Evolutionary conservation across 495 filamentous ascomycete species (phyloP).

Genomic region (Pyrenula massariospora): DNA sequence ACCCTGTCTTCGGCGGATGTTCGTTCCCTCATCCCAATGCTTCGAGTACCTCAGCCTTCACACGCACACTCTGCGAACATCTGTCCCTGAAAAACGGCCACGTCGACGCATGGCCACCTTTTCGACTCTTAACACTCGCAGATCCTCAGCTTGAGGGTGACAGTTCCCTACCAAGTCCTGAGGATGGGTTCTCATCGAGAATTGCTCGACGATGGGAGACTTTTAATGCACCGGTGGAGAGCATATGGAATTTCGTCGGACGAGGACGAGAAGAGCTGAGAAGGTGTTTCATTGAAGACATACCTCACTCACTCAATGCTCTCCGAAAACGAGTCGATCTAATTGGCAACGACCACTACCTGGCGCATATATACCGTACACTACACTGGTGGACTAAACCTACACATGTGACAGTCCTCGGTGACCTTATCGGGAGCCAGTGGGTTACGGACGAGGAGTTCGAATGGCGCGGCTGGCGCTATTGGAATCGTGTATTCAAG

Average conservation of each 20-base stretch:
- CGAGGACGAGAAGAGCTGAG: conserved; percentile 33
- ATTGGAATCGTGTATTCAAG: conserved; percentile 71
- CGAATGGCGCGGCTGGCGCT: conserved; percentile 51
- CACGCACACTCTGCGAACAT: conserved; percentile 3
- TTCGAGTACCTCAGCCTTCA: conserved; percentile 4
- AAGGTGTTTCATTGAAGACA: conserved; percentile 47
- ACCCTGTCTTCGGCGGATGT: conserved; percentile 73
- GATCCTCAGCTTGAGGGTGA: conserved; percentile 96
- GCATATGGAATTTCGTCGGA: conserved; percentile 20
- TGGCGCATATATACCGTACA: conserved; percentile 85
- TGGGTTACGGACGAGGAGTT: conserved; percentile 89
- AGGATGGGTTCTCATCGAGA: conserved; percentile 49
- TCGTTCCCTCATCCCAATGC: conserved; percentile 49
- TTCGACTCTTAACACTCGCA: conserved; percentile 79
- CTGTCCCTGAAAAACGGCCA: neutral
- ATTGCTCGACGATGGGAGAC: conserved; percentile 38
- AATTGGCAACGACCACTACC: conserved; percentile 87
- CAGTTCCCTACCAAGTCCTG: conserved; percentile 56
- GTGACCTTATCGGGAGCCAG: conserved; percentile 90
- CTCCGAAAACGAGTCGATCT: conserved; percentile 74
- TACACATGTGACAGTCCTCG: conserved; percentile 80
- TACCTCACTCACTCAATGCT: conserved; percentile 47
- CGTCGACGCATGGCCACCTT: conserved; percentile 38
- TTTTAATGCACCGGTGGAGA: conserved; percentile 17
- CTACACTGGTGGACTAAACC: conserved; percentile 69